phyloP scores from a whole-genome alignment of 306 rosid species.

The Citrullus colocynthis region DNA sequence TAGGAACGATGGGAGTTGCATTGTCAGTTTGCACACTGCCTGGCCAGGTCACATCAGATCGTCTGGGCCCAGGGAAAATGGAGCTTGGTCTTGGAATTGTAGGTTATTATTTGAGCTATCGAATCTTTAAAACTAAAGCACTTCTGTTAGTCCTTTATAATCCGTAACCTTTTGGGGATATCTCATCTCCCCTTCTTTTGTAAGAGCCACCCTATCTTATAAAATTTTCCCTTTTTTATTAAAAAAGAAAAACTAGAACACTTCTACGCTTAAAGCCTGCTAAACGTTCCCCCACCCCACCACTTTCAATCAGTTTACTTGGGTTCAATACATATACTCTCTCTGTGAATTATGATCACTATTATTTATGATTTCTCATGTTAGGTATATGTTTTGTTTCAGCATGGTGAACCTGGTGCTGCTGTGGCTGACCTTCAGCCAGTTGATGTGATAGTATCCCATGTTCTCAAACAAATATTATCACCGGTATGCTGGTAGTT shows the following conservation, averaged over 20 bases:
- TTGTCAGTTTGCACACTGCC: conserved; percentile 77
- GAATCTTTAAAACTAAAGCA: not conserved
- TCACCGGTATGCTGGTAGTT: conserved; percentile 42
- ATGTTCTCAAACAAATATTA: conserved; percentile 68
- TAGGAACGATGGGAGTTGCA: conserved; percentile 97
- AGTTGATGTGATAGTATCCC: conserved; percentile 77
- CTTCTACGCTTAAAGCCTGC: not conserved
- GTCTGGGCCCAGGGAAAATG: conserved; percentile 84
- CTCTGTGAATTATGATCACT: not conserved
- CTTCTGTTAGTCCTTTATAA: not conserved
- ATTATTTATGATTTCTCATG: conserved; percentile 11
- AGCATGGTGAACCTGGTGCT: conserved; percentile 98
- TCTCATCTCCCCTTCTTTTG: not conserved
- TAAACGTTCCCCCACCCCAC: not conserved
- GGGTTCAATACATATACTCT: not conserved
- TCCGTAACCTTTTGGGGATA: not conserved
- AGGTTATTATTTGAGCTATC: conserved; percentile 21
- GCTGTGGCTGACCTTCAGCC: conserved; percentile 76
- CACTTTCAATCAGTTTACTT: not conserved
- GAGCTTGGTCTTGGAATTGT: conserved; percentile 96
- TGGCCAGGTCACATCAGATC: conserved; percentile 77
- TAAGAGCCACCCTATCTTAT: not conserved
- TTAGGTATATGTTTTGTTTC: conserved; percentile 11
- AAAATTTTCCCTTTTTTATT: no score
- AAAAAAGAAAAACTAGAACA: not conserved